Conservation (phyloP, 2,329 filamentous ascomycete species). For the Ophiosphaerella herpotricha region DNA sequence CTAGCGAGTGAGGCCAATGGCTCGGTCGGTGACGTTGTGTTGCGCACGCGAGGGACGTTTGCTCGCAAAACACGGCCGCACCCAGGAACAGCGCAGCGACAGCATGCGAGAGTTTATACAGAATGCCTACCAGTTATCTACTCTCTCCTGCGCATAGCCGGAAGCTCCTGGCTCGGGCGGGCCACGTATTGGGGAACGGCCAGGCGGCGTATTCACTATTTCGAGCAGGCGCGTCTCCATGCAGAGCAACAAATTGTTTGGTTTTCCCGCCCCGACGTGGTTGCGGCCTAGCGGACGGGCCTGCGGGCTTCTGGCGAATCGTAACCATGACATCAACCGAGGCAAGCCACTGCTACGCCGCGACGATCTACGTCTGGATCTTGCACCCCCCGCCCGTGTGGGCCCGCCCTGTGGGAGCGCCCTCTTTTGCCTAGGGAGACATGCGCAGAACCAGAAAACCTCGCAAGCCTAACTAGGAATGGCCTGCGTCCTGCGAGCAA, state of each 20-base stretch:
- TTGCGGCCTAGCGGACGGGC: neutral
- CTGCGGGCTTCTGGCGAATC: slow-evolving; percentile 15
- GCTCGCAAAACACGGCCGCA: neutral
- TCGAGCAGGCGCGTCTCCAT: slow-evolving; percentile 22
- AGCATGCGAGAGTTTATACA: no score
- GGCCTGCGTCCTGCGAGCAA: slow-evolving; percentile 2
- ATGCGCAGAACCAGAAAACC: neutral
- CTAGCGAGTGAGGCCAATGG: slow-evolving; percentile 18
- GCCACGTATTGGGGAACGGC: slow-evolving; percentile 22
- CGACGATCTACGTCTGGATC: slow-evolving; percentile 13
- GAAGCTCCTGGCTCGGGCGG: neutral
- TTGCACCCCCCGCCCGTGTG: neutral
- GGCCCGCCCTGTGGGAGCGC: neutral
- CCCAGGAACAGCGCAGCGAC: no score
- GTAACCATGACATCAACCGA: slow-evolving; percentile 23
- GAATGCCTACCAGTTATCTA: no score
- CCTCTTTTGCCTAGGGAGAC: neutral
- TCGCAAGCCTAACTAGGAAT: slow-evolving; percentile 21
- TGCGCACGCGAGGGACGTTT: slow-evolving; percentile 17
- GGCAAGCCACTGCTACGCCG: slow-evolving; percentile 14
- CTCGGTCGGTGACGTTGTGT: slow-evolving; percentile 11
- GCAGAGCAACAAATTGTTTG: neutral
- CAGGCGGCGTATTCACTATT: slow-evolving; percentile 27
- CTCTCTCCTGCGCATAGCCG: no score
- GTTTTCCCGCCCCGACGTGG: neutral